These are phyloP conservation scores for Cryomyces minteri DNA, from an alignment of 495 filamentous ascomycete genomes.

Conservation along the genomic window DNA sequence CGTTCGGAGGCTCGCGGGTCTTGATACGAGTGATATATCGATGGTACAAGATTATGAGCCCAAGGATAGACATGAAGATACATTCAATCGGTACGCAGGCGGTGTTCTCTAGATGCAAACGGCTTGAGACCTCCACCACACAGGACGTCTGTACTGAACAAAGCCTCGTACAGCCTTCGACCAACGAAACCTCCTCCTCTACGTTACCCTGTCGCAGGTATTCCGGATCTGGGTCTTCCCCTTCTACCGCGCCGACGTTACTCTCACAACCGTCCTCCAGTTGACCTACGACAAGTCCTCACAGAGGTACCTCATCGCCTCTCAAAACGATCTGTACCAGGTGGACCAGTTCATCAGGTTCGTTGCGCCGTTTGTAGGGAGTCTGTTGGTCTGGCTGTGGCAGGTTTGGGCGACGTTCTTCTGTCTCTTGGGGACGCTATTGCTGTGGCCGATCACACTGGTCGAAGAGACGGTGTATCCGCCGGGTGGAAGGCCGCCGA, in stretches of 20 bases:
- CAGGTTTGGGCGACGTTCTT: conserved; percentile 42
- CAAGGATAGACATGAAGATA: conserved; percentile 48
- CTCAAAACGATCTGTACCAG: conserved; percentile 74
- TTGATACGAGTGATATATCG: conserved; percentile 52
- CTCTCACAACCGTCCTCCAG: conserved; percentile 53
- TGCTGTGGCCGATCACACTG: conserved; percentile 34
- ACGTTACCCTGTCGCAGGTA: conserved; percentile 48
- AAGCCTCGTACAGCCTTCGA: conserved; percentile 39
- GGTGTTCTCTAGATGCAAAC: background rate
- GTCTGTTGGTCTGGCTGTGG: conserved; percentile 31
- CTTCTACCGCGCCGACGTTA: conserved; percentile 46
- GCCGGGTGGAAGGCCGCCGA: conserved; percentile 1
- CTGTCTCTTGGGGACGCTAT: conserved; percentile 36
- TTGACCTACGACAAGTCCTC: conserved; percentile 23
- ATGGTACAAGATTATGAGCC: conserved; percentile 76
- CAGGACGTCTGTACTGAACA: background rate
- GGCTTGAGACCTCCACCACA: background rate
- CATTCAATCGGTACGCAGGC: conserved; percentile 45
- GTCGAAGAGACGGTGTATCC: conserved; percentile 18
- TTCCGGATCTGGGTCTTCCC: conserved; percentile 66
- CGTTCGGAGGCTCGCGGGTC: conserved; percentile 38
- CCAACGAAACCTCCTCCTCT: conserved; percentile 40
- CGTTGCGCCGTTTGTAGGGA: conserved; percentile 23
- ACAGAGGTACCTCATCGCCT: conserved; percentile 43
- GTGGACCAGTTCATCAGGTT: conserved; percentile 63